Evolutionary conservation across 257 asterid genomes (phyloP).

Genomic region (Pogostemon cablin): DNA sequence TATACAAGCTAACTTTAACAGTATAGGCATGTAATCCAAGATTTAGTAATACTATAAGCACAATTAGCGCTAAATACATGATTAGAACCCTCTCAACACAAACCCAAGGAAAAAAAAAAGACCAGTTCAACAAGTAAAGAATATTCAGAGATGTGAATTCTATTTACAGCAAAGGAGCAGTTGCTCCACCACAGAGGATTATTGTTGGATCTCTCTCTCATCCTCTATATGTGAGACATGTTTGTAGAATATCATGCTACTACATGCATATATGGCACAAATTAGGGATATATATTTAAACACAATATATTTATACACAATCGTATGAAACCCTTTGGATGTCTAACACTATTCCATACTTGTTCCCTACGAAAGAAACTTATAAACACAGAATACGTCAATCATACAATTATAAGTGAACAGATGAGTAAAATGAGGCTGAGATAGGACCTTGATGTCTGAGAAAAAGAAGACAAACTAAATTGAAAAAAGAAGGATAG

Average conservation of each 20-base stretch:
- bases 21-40: conserved; percentile 9
- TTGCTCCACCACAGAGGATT: background rate
- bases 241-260: background rate
- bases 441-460: conserved; percentile 27
- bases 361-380: background rate
- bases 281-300: background rate
- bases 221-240: background rate
- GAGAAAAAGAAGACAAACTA: conserved; percentile 19
- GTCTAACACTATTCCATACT: background rate
- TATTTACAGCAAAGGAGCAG: background rate
- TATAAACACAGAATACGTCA: background rate
- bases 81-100: background rate
- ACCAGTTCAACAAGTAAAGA: conserved; percentile 10
- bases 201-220: conserved; percentile 2
- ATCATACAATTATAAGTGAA: background rate
- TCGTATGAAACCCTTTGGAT: background rate
- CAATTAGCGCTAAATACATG: conserved; percentile 14
- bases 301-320: background rate
- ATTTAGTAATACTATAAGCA: conserved; percentile 11
- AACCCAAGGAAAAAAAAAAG: background rate
- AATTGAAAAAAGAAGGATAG: conserved; percentile 6
- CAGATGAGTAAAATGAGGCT: conserved; percentile 14
- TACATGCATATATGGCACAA: background rate
- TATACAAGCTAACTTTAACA: conserved; percentile 18
- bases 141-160: conserved; percentile 24